These are phyloP conservation scores for Starmerella gropengiesseri DNA, from an alignment of 805 yeast species.

Conservation along the genomic window DNA sequence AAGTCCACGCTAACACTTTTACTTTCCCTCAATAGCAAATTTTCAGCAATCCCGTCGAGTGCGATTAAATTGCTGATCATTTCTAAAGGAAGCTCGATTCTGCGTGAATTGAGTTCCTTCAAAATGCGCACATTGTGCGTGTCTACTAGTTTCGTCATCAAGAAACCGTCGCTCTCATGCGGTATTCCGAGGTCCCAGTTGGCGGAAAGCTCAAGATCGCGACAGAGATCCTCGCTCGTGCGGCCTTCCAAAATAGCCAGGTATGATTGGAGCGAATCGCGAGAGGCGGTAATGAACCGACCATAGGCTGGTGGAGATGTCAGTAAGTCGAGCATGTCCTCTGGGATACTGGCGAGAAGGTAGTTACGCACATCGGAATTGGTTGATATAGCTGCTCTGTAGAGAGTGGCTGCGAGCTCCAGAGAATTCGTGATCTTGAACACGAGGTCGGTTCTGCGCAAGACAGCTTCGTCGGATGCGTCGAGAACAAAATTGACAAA, in stretches of 20 bases:
- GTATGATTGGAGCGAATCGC: slow-evolving; percentile 2
- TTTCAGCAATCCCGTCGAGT: slow-evolving; percentile 10
- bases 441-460: slow-evolving; percentile 18
- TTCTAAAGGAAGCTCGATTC: slow-evolving; percentile 9
- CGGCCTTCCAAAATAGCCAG: slow-evolving; percentile 9
- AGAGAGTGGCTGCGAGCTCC: slow-evolving; percentile 23
- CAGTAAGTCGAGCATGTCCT: slow-evolving; percentile 10
- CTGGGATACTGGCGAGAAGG: slow-evolving; percentile 21
- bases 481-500: slow-evolving; percentile 23
- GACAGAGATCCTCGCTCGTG: slow-evolving; percentile 7
- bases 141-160: slow-evolving; percentile 3
- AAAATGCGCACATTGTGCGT: neutral
- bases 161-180: slow-evolving; percentile 10
- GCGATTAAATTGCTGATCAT: neutral
- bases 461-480: slow-evolving; percentile 12
- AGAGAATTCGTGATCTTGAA: slow-evolving; percentile 22
- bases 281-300: slow-evolving; percentile 4
- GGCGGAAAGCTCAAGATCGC: slow-evolving; percentile 6
- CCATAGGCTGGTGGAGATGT: slow-evolving; percentile 10
- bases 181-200: slow-evolving; percentile 21
- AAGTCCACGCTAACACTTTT: neutral
- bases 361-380: slow-evolving; percentile 11
- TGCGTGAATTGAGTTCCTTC: slow-evolving; percentile 15
- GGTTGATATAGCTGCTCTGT: slow-evolving; percentile 9
- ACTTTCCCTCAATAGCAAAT: slow-evolving; percentile 11